phyloP scores from a whole-genome alignment of 2,329 filamentous ascomycete species.

The Chalaropsis thielavioides region DNA sequence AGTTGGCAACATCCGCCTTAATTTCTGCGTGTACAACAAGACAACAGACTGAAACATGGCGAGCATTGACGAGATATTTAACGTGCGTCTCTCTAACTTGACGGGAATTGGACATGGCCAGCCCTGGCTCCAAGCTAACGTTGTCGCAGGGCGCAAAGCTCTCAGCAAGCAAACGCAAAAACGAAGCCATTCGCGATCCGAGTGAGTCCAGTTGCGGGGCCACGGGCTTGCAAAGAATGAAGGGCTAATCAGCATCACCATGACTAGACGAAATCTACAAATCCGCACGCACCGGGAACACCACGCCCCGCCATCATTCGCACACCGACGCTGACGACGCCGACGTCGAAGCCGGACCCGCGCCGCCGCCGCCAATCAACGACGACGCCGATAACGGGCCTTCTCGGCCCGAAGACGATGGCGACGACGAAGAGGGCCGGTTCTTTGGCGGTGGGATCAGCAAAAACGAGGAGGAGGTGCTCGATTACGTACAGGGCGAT shows the following conservation, averaged over 20 bases:
- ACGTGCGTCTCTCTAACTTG: conserved; percentile 25
- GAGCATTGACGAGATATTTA: conserved; percentile 46
- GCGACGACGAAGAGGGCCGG: conserved; percentile 57
- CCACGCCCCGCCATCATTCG: conserved; percentile 31
- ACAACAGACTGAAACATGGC: conserved; percentile 30
- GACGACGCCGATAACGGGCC: conserved; percentile 37
- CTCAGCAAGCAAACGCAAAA: conserved; percentile 43
- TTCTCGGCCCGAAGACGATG: conserved; percentile 30
- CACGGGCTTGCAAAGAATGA: not conserved
- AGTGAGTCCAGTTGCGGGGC: conserved; percentile 32
- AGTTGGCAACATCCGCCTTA: no score
- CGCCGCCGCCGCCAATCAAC: conserved; percentile 33
- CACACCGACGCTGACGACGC: conserved; percentile 32
- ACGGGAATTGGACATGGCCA: no score
- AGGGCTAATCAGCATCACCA: not conserved
- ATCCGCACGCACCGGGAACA: conserved; percentile 38
- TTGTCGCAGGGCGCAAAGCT: conserved; percentile 8
- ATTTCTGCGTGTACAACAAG: not conserved
- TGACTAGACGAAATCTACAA: conserved; percentile 47
- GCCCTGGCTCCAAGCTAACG: not conserved
- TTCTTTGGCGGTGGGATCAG: conserved; percentile 93
- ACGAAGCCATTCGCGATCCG: conserved; percentile 46
- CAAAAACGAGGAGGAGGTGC: conserved; percentile 61
- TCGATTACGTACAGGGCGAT: conserved; percentile 66
- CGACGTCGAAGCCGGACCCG: conserved; percentile 32